Percentiles rank a stretch among this genome's conserved stretches.
Conservation (phyloP, 208 protist species). For the Novymonas esmeraldas region DNA sequence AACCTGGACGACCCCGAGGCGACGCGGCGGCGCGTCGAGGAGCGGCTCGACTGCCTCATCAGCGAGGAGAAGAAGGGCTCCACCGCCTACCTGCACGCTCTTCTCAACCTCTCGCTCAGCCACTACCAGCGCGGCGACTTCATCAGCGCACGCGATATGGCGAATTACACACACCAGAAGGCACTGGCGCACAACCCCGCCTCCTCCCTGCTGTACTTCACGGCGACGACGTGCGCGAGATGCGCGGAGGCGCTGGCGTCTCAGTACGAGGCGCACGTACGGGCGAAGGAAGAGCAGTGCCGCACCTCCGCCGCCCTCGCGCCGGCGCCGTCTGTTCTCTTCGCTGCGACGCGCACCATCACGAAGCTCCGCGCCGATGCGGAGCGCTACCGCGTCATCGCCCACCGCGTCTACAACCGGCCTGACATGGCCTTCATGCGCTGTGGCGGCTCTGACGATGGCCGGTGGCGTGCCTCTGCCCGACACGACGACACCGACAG, state of each 20-base stretch:
- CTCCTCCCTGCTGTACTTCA: slow-evolving; percentile 73
- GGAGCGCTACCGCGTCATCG: slow-evolving; percentile 69
- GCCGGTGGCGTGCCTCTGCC: slow-evolving; percentile 11
- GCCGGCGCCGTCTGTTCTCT: slow-evolving; percentile 55
- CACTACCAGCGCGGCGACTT: slow-evolving; percentile 72
- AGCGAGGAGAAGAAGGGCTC: slow-evolving; percentile 54
- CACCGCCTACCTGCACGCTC: slow-evolving; percentile 64
- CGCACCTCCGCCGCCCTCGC: slow-evolving; percentile 41
- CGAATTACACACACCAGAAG: slow-evolving; percentile 60
- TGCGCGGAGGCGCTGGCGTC: slow-evolving; percentile 54
- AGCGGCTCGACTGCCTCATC: slow-evolving; percentile 51
- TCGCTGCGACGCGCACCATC: slow-evolving; percentile 63
- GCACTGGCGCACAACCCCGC: slow-evolving; percentile 43
- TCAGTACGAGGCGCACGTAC: slow-evolving; percentile 62
- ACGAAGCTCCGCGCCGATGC: slow-evolving; percentile 70
- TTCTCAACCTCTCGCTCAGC: slow-evolving; percentile 73
- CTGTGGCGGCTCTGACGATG: slow-evolving; percentile 14
- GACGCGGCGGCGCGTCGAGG: slow-evolving; percentile 65
- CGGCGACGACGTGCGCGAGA: slow-evolving; percentile 59
- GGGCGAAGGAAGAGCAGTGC: slow-evolving; percentile 29
- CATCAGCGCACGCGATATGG: slow-evolving; percentile 56
- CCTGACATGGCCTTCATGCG: slow-evolving; percentile 82
- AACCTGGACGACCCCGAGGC: slow-evolving; percentile 80
- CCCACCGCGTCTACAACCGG: slow-evolving; percentile 57
- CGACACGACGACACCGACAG: slow-evolving; percentile 10